Evolutionary conservation across 75 land plant genomes (phyloP).

Genomic region (Pseudotsuga menziesii): DNA sequence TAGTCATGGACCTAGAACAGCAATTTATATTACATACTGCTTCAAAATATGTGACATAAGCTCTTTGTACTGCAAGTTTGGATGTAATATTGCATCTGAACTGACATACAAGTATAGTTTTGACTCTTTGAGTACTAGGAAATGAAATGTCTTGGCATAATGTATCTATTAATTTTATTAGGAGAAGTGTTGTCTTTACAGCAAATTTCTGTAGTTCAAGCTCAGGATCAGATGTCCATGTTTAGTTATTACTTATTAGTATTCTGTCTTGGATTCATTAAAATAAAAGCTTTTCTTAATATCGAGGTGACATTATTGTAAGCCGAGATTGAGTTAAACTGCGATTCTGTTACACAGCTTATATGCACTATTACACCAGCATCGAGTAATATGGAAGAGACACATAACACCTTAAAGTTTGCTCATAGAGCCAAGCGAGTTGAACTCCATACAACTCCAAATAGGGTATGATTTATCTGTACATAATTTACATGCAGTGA

Average conservation of each 20-base stretch:
- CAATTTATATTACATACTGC: neutral
- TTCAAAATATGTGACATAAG: neutral
- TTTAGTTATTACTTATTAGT: neutral
- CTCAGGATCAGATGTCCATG: neutral
- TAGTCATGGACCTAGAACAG: neutral
- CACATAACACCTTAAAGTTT: constrained; percentile 97
- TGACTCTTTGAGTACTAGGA: neutral
- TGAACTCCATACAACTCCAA: constrained; percentile 85
- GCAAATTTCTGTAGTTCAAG: neutral
- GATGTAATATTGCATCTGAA: neutral
- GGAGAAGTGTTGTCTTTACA: neutral
- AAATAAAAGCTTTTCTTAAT: neutral
- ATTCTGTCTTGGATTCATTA: neutral
- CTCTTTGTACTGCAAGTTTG: neutral
- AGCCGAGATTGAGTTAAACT: neutral
- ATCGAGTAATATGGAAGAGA: constrained; percentile 92
- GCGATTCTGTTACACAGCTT: constrained; percentile 34
- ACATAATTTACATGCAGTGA: neutral
- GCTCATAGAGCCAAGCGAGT: constrained; percentile 93
- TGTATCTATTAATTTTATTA: neutral
- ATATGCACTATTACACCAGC: constrained; percentile 97
- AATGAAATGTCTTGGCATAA: neutral
- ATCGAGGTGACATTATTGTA: neutral
- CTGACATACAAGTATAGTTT: neutral
- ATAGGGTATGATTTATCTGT: constrained; percentile 44